A percentile compares a stretch with the other conserved stretches of the same genome.
Conservation (phyloP, 805 yeast genomes). For the Ogataea neopini region DNA sequence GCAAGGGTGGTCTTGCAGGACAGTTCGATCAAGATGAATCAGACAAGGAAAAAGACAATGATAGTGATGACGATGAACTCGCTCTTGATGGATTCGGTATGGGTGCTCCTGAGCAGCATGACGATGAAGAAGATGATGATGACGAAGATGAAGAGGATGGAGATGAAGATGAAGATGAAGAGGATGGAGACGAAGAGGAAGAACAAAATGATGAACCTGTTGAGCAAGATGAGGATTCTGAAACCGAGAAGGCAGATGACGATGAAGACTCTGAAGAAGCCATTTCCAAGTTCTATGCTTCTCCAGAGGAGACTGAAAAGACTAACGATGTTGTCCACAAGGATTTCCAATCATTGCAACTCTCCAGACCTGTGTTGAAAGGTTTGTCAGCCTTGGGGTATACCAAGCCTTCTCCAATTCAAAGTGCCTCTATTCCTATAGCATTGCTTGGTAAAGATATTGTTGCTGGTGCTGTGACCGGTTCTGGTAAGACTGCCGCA, state of each 20-base stretch:
- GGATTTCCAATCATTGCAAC: slow-evolving; percentile 72
- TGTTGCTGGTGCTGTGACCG: slow-evolving; percentile 99
- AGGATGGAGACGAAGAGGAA: slow-evolving; percentile 36
- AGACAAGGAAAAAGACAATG: slow-evolving; percentile 38
- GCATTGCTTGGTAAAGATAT: slow-evolving; percentile 93
- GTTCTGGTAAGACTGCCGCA: slow-evolving; percentile 99
- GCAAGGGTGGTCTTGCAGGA: slow-evolving; percentile 68
- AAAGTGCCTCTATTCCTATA: slow-evolving; percentile 89
- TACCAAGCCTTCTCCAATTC: slow-evolving; percentile 90
- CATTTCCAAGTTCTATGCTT: slow-evolving; percentile 76
- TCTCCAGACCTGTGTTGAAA: slow-evolving; percentile 88
- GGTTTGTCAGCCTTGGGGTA: slow-evolving; percentile 83
- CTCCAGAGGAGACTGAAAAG: slow-evolving; percentile 51
- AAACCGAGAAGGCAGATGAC: slow-evolving; percentile 23
- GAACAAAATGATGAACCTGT: slow-evolving; percentile 23
- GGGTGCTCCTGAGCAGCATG: slow-evolving; percentile 34
- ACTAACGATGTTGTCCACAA: slow-evolving; percentile 47
- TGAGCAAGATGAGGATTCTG: slow-evolving; percentile 30
- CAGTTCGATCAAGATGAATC: slow-evolving; percentile 32
- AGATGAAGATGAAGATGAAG: slow-evolving; percentile 35
- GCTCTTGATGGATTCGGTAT: slow-evolving; percentile 45
- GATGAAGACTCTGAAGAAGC: slow-evolving; percentile 76
- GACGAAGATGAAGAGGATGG: slow-evolving; percentile 36
- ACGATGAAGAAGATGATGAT: slow-evolving; percentile 29
- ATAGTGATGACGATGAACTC: slow-evolving; percentile 40